phyloP scores from a whole-genome alignment of 371 early-diverging fungal species.

The Mucor irregularis region DNA sequence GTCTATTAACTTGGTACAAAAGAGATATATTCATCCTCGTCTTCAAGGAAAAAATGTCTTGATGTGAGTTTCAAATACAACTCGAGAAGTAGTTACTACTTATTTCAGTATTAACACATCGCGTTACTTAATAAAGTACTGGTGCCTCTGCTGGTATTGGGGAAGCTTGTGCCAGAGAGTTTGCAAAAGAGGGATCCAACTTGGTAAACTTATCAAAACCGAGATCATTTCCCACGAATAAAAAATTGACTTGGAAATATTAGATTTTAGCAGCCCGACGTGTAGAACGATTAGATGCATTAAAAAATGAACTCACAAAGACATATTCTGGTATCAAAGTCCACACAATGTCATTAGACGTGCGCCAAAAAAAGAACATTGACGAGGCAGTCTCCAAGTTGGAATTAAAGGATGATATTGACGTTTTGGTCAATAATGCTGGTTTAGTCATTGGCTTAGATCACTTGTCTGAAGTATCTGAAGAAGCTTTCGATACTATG shows the following conservation, averaged over 20 bases:
- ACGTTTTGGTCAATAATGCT: constrained; percentile 53
- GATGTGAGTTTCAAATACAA: constrained; percentile 31
- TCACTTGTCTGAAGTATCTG: constrained; percentile 61
- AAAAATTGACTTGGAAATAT: no score
- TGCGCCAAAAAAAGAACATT: no score
- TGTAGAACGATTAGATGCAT: constrained; percentile 57
- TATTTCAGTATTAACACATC: background rate
- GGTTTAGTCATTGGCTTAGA: constrained; percentile 81
- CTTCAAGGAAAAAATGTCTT: constrained; percentile 52
- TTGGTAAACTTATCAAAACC: constrained; percentile 46
- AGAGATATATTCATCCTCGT: constrained; percentile 13
- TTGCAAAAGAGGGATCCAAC: constrained; percentile 79
- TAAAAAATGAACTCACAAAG: constrained; percentile 53
- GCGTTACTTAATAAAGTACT: constrained; percentile 51
- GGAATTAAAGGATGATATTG: constrained; percentile 44
- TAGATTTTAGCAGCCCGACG: constrained; percentile 82
- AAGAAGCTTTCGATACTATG: constrained; percentile 76
- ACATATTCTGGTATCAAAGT: constrained; percentile 55
- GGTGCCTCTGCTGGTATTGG: constrained; percentile 93
- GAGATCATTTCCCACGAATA: background rate
- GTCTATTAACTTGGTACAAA: constrained; percentile 8
- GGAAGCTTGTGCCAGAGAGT: constrained; percentile 80
- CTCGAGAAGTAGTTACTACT: no score
- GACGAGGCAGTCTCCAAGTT: constrained; percentile 52
- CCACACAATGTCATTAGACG: constrained; percentile 70